Evolutionary conservation across 257 asterid genomes (phyloP).

Genomic region (Verbena officinalis): DNA sequence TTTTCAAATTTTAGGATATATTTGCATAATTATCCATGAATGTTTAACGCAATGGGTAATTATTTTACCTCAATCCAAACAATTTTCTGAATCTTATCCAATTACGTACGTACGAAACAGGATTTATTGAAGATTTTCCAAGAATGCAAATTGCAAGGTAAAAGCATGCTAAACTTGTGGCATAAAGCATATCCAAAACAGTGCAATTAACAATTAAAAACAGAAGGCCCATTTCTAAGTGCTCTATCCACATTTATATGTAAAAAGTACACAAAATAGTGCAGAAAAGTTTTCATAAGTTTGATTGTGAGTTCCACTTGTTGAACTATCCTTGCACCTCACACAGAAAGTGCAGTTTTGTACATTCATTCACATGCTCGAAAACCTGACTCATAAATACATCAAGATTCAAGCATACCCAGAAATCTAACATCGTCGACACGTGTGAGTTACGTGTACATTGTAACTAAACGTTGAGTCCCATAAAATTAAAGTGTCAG

Average conservation of each 20-base stretch:
- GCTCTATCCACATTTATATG: slow-evolving; percentile 27
- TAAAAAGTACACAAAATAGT: background rate
- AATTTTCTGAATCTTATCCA: background rate
- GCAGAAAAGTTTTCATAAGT: background rate
- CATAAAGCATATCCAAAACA: background rate
- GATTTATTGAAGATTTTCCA: background rate
- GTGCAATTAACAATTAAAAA: background rate
- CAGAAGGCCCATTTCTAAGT: slow-evolving; percentile 8
- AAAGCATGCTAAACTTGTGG: background rate
- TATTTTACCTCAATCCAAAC: no score
- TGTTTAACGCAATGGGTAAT: no score
- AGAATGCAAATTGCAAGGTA: background rate
- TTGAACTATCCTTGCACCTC: background rate
- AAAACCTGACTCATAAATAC: background rate
- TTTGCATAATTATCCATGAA: no score
- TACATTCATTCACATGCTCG: slow-evolving; percentile 17
- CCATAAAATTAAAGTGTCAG: background rate
- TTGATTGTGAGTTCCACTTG: slow-evolving; percentile 13
- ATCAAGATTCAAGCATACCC: background rate
- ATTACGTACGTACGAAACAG: no score
- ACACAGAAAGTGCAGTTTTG: background rate
- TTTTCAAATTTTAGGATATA: no score
- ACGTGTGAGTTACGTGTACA: background rate
- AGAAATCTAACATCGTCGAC: background rate
- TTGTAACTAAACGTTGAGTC: background rate